These are phyloP conservation scores for Globisporangium heterothallicum DNA, from an alignment of 352 stramenopile genomes.

Conservation along the genomic window DNA sequence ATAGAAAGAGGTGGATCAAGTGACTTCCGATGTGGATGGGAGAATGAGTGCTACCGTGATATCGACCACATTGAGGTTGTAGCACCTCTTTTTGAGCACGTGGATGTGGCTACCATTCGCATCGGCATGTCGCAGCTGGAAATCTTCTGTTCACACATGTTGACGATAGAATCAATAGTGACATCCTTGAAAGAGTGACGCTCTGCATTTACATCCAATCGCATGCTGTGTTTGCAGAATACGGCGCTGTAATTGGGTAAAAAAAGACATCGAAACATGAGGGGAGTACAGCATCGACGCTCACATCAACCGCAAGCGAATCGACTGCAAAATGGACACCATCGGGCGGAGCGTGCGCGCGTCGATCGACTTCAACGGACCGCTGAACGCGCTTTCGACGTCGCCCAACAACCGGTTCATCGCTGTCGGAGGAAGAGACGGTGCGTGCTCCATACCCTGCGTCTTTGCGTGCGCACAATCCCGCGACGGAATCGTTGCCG, in stretches of 20 bases:
- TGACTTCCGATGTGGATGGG: neutral
- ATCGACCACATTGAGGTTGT: neutral
- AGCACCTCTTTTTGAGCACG: neutral
- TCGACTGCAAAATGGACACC: conserved; percentile 27
- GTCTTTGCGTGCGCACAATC: too few species aligned
- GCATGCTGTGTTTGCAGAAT: neutral
- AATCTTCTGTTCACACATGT: neutral
- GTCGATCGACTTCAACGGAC: conserved; percentile 84
- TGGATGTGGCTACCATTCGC: neutral
- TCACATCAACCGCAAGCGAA: too few species aligned
- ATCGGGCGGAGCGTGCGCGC: conserved; percentile 56
- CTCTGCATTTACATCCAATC: conserved; percentile 1
- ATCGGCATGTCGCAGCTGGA: conserved; percentile 4
- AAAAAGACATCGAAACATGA: conserved; percentile 11
- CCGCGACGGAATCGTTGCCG: too few species aligned
- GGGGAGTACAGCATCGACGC: too few species aligned
- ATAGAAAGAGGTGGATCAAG: neutral
- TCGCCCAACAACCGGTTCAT: conserved; percentile 80
- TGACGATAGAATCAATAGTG: neutral
- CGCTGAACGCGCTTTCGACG: conserved; percentile 77
- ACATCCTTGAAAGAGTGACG: conserved; percentile 5
- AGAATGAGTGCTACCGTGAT: neutral
- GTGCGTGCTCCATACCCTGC: conserved; percentile 18
- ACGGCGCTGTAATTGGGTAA: neutral
- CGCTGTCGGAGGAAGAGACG: conserved; percentile 79